Base-by-base conservation (phyloP, 208 protist genomes). In the Endotrypanum monterogeii region DNA sequence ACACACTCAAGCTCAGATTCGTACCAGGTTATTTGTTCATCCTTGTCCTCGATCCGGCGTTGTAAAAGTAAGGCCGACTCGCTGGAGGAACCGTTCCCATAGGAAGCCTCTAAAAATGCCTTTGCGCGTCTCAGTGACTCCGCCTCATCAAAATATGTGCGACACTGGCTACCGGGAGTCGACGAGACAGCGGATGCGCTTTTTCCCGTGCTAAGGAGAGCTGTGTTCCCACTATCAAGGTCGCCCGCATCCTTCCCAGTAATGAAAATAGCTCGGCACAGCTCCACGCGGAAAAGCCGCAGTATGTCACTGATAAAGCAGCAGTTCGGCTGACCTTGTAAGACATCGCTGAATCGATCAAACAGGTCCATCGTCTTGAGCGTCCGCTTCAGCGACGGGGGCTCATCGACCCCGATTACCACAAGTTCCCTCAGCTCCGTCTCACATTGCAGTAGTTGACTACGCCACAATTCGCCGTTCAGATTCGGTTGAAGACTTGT, bases 201-300 rank as follows among this genome's bases (percentile, higher is more conserved):
- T 32, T 18, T 20, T 12, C 41, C 18, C 8, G 71, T 46, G 18
- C 12, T 4, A 30, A 41, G 4, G 23, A 8, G 3, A n/a, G 18
- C 35, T 0, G 54, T 61, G 8, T 71, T 37, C 12, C 23, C 65
- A 6, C 32, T 54, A 3, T 61, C 56, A 1, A 28, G 20, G 32
- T 23, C 66, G n/a, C 35, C 67, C 28, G 52, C 73, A 63, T 54
- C 57, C 44, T 4, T 30, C 0, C 23, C 5, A 20, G 71, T 18
- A n/a, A 63, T 57, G 72, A 96, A 96, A 25, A 94, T 94, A 39
- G 91, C 76, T 4, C 90, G 84, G 54, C 90, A 94, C 52, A 97
- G 92, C 80, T 97, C 89, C 2, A 94, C 54, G 20, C 93, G 89
- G 61, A 97, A 94, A 51, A 97, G 89, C 4, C 87, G 91, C 54